These are phyloP conservation scores for Pseudozyma hubeiensis DNA, from an alignment of 1,284 basidiomycete species.

Conservation along the genomic window DNA sequence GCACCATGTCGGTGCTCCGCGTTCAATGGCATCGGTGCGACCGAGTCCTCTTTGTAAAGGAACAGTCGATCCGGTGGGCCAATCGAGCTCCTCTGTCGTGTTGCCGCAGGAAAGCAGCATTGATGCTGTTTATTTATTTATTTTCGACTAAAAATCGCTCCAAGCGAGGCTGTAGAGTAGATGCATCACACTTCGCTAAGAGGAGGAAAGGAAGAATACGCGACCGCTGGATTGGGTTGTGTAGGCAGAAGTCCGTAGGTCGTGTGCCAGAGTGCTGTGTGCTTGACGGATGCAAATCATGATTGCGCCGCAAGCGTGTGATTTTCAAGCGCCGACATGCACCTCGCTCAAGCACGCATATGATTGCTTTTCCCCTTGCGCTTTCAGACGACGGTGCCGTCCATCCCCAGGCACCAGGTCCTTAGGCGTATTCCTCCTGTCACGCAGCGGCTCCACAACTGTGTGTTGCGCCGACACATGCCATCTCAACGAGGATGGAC, in stretches of 20 bases:
- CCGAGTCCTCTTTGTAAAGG: too few species aligned
- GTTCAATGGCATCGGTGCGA: too few species aligned
- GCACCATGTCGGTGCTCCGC: too few species aligned
- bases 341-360: constrained; percentile 3
- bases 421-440: background rate
- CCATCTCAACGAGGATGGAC: too few species aligned
- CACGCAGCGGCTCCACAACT: background rate
- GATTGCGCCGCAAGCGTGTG: background rate
- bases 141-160: background rate
- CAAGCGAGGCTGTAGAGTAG: background rate
- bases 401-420: too few species aligned
- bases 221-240: background rate
- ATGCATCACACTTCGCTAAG: constrained; percentile 2
- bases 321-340: constrained; percentile 9
- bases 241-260: too few species aligned
- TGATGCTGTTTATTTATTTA: too few species aligned
- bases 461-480: too few species aligned
- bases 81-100: too few species aligned
- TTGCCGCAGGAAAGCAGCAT: too few species aligned
- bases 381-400: constrained; percentile 2
- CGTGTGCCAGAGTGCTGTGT: background rate
- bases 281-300: background rate
- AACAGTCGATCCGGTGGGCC: too few species aligned
- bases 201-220: background rate
- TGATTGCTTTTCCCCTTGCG: constrained; percentile 10